Evolutionary conservation across 1,284 basidiomycete species (phyloP).

Genomic region (Caloboletus firmus): DNA sequence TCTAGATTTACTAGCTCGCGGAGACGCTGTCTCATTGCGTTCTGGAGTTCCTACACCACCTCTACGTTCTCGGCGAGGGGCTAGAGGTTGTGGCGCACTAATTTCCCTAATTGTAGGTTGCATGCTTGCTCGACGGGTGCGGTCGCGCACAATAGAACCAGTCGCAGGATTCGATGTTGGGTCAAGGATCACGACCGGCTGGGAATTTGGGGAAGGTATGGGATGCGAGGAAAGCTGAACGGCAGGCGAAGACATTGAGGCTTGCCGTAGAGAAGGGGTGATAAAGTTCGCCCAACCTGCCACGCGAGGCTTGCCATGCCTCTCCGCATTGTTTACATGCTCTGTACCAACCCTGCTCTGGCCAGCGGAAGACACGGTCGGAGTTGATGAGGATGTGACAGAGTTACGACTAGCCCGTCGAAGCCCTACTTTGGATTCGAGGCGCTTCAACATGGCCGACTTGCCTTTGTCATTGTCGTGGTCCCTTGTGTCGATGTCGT

Average conservation of each 20-base stretch:
- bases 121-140: conserved; percentile 41
- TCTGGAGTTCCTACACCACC: conserved; percentile 23
- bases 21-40: conserved; percentile 21
- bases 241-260: conserved; percentile 70
- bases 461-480: conserved; percentile 36
- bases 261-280: conserved; percentile 63
- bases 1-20: conserved; percentile 31
- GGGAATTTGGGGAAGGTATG: conserved; percentile 51
- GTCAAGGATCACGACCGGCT: conserved; percentile 47
- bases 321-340: conserved; percentile 39
- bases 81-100: conserved; percentile 43
- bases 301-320: conserved; percentile 42
- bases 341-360: conserved; percentile 34
- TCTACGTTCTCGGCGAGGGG: conserved; percentile 35
- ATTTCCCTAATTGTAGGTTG: conserved; percentile 43
- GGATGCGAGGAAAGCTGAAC: conserved; percentile 58
- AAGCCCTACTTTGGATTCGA: conserved; percentile 56
- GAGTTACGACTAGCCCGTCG: conserved; percentile 49
- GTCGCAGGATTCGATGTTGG: conserved; percentile 47
- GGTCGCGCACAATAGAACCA: conserved; percentile 45
- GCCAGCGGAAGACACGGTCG: conserved; percentile 33
- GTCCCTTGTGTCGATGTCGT: conserved; percentile 28
- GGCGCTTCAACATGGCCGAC: conserved; percentile 39
- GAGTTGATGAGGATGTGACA: conserved; percentile 43
- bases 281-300: conserved; percentile 58